phyloP scores from a whole-genome alignment of 2,329 filamentous ascomycete genomes.

The Colletotrichum sp. region DNA sequence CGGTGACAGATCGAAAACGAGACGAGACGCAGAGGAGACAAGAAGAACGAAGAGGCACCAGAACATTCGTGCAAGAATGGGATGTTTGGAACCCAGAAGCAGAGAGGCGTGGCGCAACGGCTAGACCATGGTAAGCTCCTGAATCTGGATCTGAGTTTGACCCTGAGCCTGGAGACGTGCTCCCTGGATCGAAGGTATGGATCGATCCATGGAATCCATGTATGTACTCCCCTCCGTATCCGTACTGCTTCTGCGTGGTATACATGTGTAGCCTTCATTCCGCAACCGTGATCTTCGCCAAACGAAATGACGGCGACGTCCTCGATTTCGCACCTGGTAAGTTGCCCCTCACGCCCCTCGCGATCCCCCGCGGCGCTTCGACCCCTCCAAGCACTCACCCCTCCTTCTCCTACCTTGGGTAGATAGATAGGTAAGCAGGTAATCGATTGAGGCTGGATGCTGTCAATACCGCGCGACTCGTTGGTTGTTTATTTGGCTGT shows the following conservation, averaged over 20 bases:
- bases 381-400: not conserved
- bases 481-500: no score
- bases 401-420: no score
- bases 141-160: not conserved
- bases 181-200: not conserved
- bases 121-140: not conserved
- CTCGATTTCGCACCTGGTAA: not conserved
- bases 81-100: not conserved
- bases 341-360: not conserved
- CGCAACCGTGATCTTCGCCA: not conserved
- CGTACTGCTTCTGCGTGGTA: not conserved
- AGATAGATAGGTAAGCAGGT: no score
- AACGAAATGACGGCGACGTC: constrained; percentile 4
- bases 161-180: not conserved
- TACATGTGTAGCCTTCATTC: not conserved
- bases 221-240: not conserved
- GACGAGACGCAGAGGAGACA: not conserved
- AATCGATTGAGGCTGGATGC: no score
- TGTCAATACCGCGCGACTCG: no score
- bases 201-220: not conserved
- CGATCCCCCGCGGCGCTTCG: not conserved
- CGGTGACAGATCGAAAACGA: not conserved
- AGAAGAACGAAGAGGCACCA: not conserved
- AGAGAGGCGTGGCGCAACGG: not conserved
- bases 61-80: not conserved